Conservation (phyloP, 2,329 filamentous ascomycete species). For the Dactylellina drechsleri region DNA sequence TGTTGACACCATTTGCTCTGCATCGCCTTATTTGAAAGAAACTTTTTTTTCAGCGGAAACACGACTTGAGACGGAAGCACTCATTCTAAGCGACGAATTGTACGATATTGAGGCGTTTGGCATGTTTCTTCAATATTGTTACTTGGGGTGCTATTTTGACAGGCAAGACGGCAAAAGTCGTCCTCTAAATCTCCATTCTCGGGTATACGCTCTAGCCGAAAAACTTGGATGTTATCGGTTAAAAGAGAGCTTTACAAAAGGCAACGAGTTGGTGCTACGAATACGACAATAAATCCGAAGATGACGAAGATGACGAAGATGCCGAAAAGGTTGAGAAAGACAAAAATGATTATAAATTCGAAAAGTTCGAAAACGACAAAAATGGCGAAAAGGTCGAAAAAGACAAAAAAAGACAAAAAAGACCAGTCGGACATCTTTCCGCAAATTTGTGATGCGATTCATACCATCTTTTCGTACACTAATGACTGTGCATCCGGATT, state of each 20-base stretch:
- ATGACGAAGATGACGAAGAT: no score
- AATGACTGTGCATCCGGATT: not conserved
- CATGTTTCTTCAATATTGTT: constrained; percentile 27
- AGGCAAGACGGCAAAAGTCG: not conserved
- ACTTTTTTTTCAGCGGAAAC: not conserved
- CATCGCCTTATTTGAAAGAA: constrained; percentile 9
- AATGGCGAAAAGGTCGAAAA: no score
- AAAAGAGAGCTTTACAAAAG: constrained; percentile 15
- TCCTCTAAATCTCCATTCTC: constrained; percentile 1
- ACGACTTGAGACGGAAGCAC: not conserved
- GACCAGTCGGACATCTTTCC: not conserved
- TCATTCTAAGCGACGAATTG: not conserved
- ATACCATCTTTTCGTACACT: constrained; percentile 2
- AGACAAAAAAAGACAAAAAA: no score
- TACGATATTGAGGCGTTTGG: constrained; percentile 7
- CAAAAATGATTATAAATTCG: no score
- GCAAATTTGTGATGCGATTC: constrained; percentile 6
- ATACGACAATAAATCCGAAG: no score
- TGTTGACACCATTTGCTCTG: constrained; percentile 6
- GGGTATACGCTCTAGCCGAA: constrained; percentile 18
- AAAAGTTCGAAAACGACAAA: no score
- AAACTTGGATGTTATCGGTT: not conserved
- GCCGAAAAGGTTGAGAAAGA: no score
- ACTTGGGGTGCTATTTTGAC: constrained; percentile 6
- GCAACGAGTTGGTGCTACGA: constrained; percentile 5